phyloP scores from a whole-genome alignment of 1,284 basidiomycete species.

The Ganoderma lingzhi region DNA sequence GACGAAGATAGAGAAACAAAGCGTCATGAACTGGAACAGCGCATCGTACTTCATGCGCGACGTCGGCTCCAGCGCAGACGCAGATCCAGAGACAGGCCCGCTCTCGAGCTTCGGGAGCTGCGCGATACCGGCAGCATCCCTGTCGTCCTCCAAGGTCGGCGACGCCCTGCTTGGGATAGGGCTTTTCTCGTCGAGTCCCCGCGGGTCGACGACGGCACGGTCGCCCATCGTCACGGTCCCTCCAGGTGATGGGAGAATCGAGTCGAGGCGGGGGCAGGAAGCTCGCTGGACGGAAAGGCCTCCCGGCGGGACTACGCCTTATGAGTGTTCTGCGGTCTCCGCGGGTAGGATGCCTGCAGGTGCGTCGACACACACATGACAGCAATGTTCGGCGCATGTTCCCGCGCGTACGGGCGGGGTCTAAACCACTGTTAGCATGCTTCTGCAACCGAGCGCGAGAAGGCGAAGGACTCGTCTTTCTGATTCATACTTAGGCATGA shows the following conservation, averaged over 20 bases:
- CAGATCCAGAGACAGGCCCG: not conserved
- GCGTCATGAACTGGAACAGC: conserved; percentile 46
- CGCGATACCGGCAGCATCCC: not conserved
- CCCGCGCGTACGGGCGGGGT: not conserved
- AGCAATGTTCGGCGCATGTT: not conserved
- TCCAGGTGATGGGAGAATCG: not conserved
- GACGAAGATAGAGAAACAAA: conserved; percentile 53
- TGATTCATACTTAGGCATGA: not conserved
- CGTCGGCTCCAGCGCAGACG: conserved; percentile 10
- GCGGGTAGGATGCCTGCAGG: conserved; percentile 1
- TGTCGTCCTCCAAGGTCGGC: conserved; percentile 12
- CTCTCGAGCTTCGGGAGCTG: conserved; percentile 15
- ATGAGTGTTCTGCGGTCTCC: not conserved
- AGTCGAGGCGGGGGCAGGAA: not conserved
- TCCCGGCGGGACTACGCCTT: not conserved
- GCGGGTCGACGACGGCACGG: conserved; percentile 3
- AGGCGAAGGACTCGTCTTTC: not conserved
- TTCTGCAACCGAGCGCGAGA: not conserved
- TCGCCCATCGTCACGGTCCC: conserved; percentile 7
- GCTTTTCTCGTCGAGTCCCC: conserved; percentile 16
- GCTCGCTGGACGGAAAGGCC: not conserved
- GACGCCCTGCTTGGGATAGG: conserved; percentile 14
- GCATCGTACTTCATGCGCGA: conserved; percentile 31
- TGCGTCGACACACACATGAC: conserved; percentile 16
- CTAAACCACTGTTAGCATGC: not conserved